These are phyloP conservation scores for Cordyceps tenuipes DNA, from an alignment of 2,329 filamentous ascomycete species.

Conservation along the genomic window DNA sequence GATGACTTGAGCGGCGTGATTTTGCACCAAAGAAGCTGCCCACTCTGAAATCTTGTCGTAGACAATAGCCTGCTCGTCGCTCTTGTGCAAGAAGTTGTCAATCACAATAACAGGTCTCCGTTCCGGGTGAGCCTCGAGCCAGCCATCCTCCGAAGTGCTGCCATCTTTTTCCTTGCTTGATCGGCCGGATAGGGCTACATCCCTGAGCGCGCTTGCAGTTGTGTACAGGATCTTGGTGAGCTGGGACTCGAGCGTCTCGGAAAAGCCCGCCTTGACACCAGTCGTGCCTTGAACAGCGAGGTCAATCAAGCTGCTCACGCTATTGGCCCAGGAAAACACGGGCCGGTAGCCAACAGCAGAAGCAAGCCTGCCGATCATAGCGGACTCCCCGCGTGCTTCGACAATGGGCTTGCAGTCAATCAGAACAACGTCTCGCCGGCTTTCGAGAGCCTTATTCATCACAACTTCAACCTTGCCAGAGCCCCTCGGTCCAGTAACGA, in stretches of 20 bases:
- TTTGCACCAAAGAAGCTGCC: conserved; percentile 76
- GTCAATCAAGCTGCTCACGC: conserved; percentile 83
- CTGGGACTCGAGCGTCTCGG: conserved; percentile 83
- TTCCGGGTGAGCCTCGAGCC: conserved; percentile 83
- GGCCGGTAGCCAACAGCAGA: conserved; percentile 81
- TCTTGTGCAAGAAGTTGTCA: conserved; percentile 85
- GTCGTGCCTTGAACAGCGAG: conserved; percentile 90
- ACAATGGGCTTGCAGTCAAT: conserved; percentile 92
- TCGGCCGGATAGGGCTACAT: conserved; percentile 62
- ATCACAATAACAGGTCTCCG: conserved; percentile 75
- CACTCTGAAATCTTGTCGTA: conserved; percentile 81
- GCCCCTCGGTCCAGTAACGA: conserved; percentile 84
- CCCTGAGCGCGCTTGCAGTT: conserved; percentile 68
- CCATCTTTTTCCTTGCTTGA: conserved; percentile 67
- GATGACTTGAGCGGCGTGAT: conserved; percentile 87
- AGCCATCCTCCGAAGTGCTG: conserved; percentile 71
- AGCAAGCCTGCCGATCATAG: conserved; percentile 76
- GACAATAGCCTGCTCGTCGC: conserved; percentile 52
- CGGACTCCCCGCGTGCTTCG: conserved; percentile 79
- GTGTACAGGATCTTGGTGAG: conserved; percentile 84
- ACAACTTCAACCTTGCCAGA: conserved; percentile 87
- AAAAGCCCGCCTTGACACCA: conserved; percentile 89
- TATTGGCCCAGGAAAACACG: conserved; percentile 95
- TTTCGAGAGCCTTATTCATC: conserved; percentile 71
- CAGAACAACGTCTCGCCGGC: conserved; percentile 67